Evolutionary conservation across 768 basidiomycete genomes (phyloP), one percentile per base, ranked within the genome.

Genomic region (Russula lepida): DNA sequence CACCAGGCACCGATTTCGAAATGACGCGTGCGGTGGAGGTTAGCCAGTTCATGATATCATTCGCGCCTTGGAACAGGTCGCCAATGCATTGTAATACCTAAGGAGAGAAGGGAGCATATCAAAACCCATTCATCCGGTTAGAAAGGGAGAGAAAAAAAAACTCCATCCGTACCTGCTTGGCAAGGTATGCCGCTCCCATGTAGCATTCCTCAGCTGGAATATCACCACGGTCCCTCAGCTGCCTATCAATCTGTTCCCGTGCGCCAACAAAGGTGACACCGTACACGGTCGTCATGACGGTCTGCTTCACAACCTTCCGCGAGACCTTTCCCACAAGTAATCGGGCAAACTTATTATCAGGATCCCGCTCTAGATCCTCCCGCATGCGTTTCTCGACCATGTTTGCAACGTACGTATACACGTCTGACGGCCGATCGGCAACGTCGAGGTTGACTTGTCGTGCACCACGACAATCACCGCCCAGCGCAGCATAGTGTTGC

Each of bases 221-320:
- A 62, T 89, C 87, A 27, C 83, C 81, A 58, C 86, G 78, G 58
- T 90, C 89, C 66, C 79, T 81, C 41, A 99, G 74, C 75, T 98
- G 94, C 68, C 74, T 88, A 73, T 93, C 89, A 57, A 98, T 97
- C 74, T 98, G 97, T 9, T 92, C 91, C 46, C 92, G 83, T 23
- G 97, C 97, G 37, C 97, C 97, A 56, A 98, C 76, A 74, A 86
- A 95, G 0, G 97, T 99, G 17, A 99, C 95, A 23, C 97, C 95
- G 70, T 98, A 98, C 35, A 98, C 95, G 3, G 95, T 98, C 0
- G 95, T 99, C 97, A 99, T 99, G 65, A 98, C 92, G 25, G 97
- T 98, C 77, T 98, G 95, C 78, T 99, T 99, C 67, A 99, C 95
- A 19, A 97, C 87, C 74, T 99, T 98, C 25, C 97, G 76, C 21